phyloP scores from a whole-genome alignment of 176 grass and related monocot genomes.

The Hordeum vulgare region DNA sequence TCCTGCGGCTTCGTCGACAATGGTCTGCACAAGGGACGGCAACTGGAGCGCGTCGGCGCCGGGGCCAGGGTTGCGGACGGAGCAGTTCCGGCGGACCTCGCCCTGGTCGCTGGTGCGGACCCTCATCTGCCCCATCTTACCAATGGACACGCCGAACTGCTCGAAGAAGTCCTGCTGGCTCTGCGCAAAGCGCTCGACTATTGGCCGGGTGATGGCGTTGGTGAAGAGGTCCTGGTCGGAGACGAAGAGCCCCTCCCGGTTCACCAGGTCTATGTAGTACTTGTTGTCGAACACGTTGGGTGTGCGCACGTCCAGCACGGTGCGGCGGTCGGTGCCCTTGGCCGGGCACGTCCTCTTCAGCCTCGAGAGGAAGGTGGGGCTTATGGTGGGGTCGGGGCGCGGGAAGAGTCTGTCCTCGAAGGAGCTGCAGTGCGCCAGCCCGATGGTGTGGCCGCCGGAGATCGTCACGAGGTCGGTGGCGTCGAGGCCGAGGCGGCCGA shows the following conservation, averaged over 20 bases:
- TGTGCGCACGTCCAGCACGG: slow-evolving; percentile 40
- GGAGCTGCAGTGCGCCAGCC: slow-evolving; percentile 38
- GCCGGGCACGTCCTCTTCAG: slow-evolving; percentile 42
- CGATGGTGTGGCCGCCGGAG: slow-evolving; percentile 36
- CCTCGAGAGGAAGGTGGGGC: slow-evolving; percentile 5
- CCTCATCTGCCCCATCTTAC: slow-evolving; percentile 70
- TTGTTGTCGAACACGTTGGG: slow-evolving; percentile 71
- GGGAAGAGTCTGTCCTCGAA: slow-evolving; percentile 59
- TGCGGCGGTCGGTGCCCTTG: slow-evolving; percentile 13
- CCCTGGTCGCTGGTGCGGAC: slow-evolving; percentile 32
- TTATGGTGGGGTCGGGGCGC: slow-evolving; percentile 17
- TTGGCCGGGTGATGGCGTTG: neutral
- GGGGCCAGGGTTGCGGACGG: neutral
- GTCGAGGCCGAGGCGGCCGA: slow-evolving; percentile 35
- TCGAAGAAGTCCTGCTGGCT: slow-evolving; percentile 35
- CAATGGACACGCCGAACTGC: slow-evolving; percentile 44
- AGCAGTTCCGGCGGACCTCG: slow-evolving; percentile 36
- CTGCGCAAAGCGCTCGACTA: slow-evolving; percentile 14
- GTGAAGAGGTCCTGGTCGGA: slow-evolving; percentile 68
- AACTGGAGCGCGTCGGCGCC: neutral
- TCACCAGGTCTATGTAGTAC: slow-evolving; percentile 59
- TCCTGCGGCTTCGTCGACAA: neutral
- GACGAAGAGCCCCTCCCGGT: slow-evolving; percentile 71
- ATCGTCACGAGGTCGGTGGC: slow-evolving; percentile 49
- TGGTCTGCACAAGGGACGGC: neutral